Percentiles rank a stretch among this genome's conserved stretches.
Conservation (phyloP, 768 basidiomycete species). For the Naganishia vishniacii region DNA sequence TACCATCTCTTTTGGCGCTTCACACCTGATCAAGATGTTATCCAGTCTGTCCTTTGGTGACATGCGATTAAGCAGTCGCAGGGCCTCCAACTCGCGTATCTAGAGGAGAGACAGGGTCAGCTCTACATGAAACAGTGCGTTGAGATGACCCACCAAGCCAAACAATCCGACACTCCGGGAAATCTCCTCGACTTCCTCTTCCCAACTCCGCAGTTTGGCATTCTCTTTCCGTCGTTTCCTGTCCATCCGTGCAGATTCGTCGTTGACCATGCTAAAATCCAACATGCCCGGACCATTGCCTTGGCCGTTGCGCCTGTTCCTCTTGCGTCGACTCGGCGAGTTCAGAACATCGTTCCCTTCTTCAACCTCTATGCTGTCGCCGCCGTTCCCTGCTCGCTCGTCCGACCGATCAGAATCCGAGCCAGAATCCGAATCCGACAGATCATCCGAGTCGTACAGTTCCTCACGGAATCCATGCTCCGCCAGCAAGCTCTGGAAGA, state of each 20-base stretch:
- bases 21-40: constrained; percentile 44
- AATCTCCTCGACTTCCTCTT: constrained; percentile 63
- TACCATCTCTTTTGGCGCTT: constrained; percentile 31
- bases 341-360: constrained; percentile 49
- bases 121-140: neutral
- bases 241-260: constrained; percentile 63
- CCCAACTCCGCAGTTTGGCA: constrained; percentile 81
- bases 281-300: constrained; percentile 12
- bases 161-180: constrained; percentile 61
- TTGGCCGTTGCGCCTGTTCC: constrained; percentile 10
- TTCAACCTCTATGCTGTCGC: constrained; percentile 50
- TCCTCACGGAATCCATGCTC: constrained; percentile 56
- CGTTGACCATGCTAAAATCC: constrained; percentile 54
- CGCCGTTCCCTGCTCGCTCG: constrained; percentile 29
- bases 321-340: constrained; percentile 15
- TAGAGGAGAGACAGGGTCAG: constrained; percentile 19
- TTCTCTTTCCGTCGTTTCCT: constrained; percentile 54
- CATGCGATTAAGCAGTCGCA: constrained; percentile 37
- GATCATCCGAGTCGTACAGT: constrained; percentile 62
- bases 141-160: constrained; percentile 66
- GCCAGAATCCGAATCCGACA: constrained; percentile 54
- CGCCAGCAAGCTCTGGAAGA: constrained; percentile 62
- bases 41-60: constrained; percentile 44
- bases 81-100: constrained; percentile 51
- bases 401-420: constrained; percentile 40